Percentiles rank a stretch among this genome's conserved stretches.
Evolutionary conservation across 176 grass and related monocot genomes (phyloP).

Genomic region (Alloteropsis semialata): DNA sequence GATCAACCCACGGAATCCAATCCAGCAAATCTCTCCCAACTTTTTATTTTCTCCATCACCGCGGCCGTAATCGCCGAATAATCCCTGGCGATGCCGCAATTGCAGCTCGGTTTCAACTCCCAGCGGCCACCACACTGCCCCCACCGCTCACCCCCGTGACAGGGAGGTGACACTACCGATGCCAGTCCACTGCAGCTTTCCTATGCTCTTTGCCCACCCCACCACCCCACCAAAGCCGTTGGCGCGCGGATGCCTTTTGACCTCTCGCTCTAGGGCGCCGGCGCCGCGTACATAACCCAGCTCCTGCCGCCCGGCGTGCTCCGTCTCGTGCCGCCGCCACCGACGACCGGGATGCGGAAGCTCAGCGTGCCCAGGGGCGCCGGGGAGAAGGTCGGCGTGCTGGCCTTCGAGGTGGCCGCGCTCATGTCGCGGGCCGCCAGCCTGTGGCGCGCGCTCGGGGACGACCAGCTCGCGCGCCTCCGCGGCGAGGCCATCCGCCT

Average conservation of each 20-base stretch:
- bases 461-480: conserved; percentile 33
- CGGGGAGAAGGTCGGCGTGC: conserved; percentile 42
- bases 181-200: neutral
- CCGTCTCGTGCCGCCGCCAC: neutral
- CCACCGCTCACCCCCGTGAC: conserved; percentile 13
- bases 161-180: conserved; percentile 31
- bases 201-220: neutral
- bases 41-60: neutral
- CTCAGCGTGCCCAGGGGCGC: conserved; percentile 20
- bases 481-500: conserved; percentile 31
- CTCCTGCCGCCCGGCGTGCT: neutral
- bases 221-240: conserved; percentile 2
- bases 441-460: conserved; percentile 66
- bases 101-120: conserved; percentile 33
- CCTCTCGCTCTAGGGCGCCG: no score
- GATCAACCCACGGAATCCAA: no score
- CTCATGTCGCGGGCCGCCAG: conserved; percentile 55
- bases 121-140: conserved; percentile 1
- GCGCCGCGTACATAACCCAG: neutral
- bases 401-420: conserved; percentile 59
- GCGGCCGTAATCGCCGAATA: conserved; percentile 23
- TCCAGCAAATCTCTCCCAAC: no score
- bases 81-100: conserved; percentile 3
- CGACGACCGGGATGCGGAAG: conserved; percentile 39
- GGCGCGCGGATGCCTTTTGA: conserved; percentile 21